phyloP scores from a whole-genome alignment of 805 yeast genomes.

The Lipomyces starkeyi region DNA sequence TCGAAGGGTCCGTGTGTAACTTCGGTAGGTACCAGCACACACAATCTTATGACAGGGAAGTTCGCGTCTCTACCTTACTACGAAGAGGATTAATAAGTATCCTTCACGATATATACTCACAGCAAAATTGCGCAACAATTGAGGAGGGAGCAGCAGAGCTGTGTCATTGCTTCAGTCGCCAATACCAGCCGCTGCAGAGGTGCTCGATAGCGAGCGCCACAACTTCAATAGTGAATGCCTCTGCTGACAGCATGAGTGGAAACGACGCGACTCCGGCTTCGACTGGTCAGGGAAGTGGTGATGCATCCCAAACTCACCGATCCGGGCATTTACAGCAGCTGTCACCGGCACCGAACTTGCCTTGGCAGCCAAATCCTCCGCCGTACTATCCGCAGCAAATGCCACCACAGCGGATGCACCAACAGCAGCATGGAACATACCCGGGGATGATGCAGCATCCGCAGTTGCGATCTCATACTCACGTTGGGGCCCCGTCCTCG shows the following conservation, averaged over 20 bases:
- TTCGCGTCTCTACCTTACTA: too few relatives aligned
- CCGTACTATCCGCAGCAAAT: neutral
- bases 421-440: neutral
- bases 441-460: neutral
- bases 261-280: neutral
- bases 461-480: neutral
- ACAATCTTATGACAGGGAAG: too few relatives aligned
- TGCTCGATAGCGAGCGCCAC: too few relatives aligned
- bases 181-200: too few relatives aligned
- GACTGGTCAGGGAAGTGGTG: neutral
- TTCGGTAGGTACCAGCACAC: too few relatives aligned
- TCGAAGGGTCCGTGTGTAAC: too few relatives aligned
- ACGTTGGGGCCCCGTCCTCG: neutral
- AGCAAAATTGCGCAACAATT: too few relatives aligned
- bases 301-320: neutral
- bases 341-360: neutral
- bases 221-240: neutral
- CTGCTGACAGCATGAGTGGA: neutral
- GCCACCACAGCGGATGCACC: neutral
- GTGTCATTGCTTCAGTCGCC: too few relatives aligned
- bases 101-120: too few relatives aligned
- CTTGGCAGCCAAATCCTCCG: constrained; percentile 4
- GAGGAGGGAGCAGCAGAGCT: too few relatives aligned
- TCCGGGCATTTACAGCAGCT: neutral
- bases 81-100: too few relatives aligned